Conservation (phyloP, 108 stramenopile species). For the Cyclostephanos invisitatus region DNA sequence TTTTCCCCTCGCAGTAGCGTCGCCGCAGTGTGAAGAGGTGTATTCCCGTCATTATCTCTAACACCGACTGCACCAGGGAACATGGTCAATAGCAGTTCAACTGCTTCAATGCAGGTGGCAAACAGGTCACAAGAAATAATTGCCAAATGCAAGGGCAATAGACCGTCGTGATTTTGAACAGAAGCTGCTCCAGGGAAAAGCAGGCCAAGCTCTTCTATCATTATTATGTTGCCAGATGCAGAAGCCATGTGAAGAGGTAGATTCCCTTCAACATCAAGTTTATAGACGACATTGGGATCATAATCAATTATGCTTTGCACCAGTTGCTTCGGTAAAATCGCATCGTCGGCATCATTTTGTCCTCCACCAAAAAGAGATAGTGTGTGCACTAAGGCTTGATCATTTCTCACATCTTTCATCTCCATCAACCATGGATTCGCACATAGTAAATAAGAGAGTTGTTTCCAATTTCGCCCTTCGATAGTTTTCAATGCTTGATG, state of each 20-base stretch:
- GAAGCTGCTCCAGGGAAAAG: conserved; percentile 80
- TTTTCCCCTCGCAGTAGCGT: conserved; percentile 58
- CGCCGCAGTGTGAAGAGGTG: conserved; percentile 80
- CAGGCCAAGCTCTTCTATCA: conserved; percentile 76
- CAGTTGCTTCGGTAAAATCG: conserved; percentile 48
- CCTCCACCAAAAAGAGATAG: conserved; percentile 73
- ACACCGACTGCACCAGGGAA: conserved; percentile 77
- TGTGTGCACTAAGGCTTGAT: conserved; percentile 79
- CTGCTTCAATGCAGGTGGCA: conserved; percentile 28
- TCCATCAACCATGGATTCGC: conserved; percentile 88
- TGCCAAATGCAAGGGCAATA: conserved; percentile 79
- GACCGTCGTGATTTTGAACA: conserved; percentile 85
- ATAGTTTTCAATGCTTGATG: conserved; percentile 81
- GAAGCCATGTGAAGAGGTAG: conserved; percentile 86
- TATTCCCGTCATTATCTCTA: conserved; percentile 80
- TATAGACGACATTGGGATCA: conserved; percentile 74
- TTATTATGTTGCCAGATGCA: conserved; percentile 69
- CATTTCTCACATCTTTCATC: conserved; percentile 83
- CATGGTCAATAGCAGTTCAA: conserved; percentile 50
- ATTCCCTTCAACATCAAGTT: conserved; percentile 85
- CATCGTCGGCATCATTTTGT: conserved; percentile 22
- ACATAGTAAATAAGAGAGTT: conserved; percentile 69
- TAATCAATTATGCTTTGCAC: conserved; percentile 58
- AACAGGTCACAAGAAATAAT: conserved; percentile 58
- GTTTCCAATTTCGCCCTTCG: conserved; percentile 78